These are phyloP conservation scores for Oxytropis ochrocephala DNA, from an alignment of 306 rosid genomes.

Conservation along the genomic window DNA sequence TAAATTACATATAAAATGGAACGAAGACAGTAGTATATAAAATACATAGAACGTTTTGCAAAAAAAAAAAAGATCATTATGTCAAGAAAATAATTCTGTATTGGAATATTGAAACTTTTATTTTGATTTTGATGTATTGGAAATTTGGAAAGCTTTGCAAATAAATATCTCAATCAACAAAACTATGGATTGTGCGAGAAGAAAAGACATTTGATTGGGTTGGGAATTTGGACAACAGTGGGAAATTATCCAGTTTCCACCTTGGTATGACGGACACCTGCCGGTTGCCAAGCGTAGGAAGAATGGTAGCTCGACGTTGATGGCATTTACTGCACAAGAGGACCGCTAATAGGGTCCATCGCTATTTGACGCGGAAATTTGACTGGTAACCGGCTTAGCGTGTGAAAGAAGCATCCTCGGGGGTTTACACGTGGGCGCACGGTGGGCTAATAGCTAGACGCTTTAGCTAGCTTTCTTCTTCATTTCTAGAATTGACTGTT, in stretches of 20 bases:
- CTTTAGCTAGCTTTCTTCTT: not conserved
- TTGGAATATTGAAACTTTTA: too few species aligned
- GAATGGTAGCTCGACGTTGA: constrained; percentile 35
- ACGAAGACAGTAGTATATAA: too few species aligned
- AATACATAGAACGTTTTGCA: too few species aligned
- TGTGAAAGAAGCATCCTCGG: constrained; percentile 19
- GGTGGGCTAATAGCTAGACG: not conserved
- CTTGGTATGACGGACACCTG: constrained; percentile 52
- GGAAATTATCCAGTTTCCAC: constrained; percentile 40
- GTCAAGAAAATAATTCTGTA: too few species aligned
- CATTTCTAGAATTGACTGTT: not conserved
- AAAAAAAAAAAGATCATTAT: too few species aligned
- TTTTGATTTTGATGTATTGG: too few species aligned
- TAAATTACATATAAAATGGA: too few species aligned
- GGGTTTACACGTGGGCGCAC: not conserved
- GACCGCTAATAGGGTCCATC: constrained; percentile 36
- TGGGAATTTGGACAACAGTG: constrained; percentile 57
- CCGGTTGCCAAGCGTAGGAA: constrained; percentile 40
- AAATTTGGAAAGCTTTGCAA: not conserved
- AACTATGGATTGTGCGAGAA: constrained; percentile 28
- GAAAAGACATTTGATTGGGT: constrained; percentile 24
- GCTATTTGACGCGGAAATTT: constrained; percentile 46
- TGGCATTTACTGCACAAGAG: constrained; percentile 39
- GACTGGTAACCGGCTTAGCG: constrained; percentile 56
- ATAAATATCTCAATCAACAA: not conserved